Conservation (phyloP, 164 flowering plant genomes). For the Aristolochia californica region DNA sequence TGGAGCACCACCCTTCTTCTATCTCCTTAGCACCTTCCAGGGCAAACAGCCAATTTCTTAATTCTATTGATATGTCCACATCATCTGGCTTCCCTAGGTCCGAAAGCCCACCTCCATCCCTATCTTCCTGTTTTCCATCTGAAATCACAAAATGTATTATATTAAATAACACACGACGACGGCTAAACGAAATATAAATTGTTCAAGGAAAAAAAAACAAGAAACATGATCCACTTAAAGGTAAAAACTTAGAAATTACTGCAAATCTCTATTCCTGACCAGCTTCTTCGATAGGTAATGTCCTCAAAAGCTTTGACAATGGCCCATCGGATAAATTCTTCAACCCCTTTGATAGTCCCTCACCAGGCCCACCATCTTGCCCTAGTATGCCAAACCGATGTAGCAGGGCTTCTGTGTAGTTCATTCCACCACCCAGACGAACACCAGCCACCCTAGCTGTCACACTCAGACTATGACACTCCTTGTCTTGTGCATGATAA, state of each 20-base stretch:
- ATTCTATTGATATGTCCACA: conserved; percentile 67
- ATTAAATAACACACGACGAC: too few species aligned
- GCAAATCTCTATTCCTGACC: conserved; percentile 35
- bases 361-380: conserved; percentile 92
- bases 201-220: neutral
- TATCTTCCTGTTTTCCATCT: conserved; percentile 44
- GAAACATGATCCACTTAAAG: neutral
- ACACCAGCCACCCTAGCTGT: conserved; percentile 76
- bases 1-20: conserved; percentile 44
- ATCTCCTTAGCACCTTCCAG: conserved; percentile 77
- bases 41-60: conserved; percentile 92
- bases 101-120: conserved; percentile 24
- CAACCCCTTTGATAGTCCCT: conserved; percentile 73
- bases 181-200: neutral
- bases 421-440: conserved; percentile 97
- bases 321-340: conserved; percentile 71
- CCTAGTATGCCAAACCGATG: conserved; percentile 93
- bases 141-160: conserved; percentile 1
- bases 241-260: neutral
- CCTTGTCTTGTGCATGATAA: conserved; percentile 44
- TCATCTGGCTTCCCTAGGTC: conserved; percentile 81
- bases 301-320: conserved; percentile 59
- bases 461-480: conserved; percentile 65
- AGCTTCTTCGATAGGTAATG: conserved; percentile 37
- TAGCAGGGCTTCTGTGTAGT: conserved; percentile 75